Evolutionary conservation across 805 yeast species (phyloP), one percentile per base, ranked within the genome.

Genomic region (Saturnispora gosingensis): DNA sequence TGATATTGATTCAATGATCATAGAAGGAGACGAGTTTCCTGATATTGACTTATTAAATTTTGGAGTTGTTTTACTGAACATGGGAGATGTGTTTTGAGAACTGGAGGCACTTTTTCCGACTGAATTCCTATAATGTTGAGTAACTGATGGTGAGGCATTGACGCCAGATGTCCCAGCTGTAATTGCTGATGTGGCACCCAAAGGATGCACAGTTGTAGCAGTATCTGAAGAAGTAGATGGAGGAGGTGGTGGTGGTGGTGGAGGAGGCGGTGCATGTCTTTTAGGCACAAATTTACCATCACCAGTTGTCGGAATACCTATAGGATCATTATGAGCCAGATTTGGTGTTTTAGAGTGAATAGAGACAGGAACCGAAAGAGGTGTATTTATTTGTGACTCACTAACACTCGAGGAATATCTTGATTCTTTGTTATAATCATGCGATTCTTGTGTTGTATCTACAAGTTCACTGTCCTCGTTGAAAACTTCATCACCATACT

Each of bases 191-290:
- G 34, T 13, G 15, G 34, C 34, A 30, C 34, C 34, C 34, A 30
- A 11, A 30, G 34, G 34, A 10, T 30, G 34, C 5, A 15, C 34
- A 30, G n/a, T 13, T 13, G 15, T 13, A 30, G 11, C 5, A 13
- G n/a, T 1, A 13, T n/a, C 20, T 16, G 50, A 20, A n/a, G 51
- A 16, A 11, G 13, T 22, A 22, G 44, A 7, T 8, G n/a, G 13
- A 8, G 42, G 22, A 27, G 39, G 15, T 5, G 16, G 15, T 3
- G 22, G 20, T 1, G 55, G 35, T 51, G 46, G 54, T 39, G 64
- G 61, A n/a, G 63, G 70, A 3, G 67, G 65, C 18, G 72, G 73
- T 16, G 69, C 69, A 43, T 65, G 71, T 52, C 70, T 59, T 38
- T 58, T 61, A 15, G 72, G 72, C 18, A 66, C 59, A 50, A 57